Evolutionary conservation across 2,329 filamentous ascomycete species (phyloP), one percentile per base, ranked within the genome.

Genomic region (Taxawa tesnikishii): DNA sequence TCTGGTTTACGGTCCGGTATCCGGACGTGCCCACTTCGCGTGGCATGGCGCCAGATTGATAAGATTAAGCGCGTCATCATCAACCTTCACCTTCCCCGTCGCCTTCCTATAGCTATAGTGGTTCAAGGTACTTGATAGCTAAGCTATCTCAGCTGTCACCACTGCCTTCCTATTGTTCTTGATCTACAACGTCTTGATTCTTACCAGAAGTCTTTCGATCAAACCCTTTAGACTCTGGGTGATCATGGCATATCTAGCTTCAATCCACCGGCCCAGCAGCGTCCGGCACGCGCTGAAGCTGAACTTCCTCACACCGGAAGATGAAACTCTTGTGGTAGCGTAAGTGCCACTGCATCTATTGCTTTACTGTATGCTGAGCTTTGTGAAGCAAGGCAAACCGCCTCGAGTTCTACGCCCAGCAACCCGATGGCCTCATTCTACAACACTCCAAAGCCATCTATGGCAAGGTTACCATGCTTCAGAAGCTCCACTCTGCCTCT

Each of bases 261-360:
- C 90, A 24, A 90, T 98, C 36, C 90, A 98, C 57, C 73, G 78
- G 47, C 81, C 90, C 15, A 94, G 83, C 55, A 93, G 84, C 62
- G 77, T 94, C 42, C 77, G 87, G 34, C 82, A 94, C 70, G 88
- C 87, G 10, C 57, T 96, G 43, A 83, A 79, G 51, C 69, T 88
- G 38, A 76, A 75, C 46, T 78, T 96, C 46, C 64, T 93, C 31
- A 70, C 73, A 26, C 62, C 73, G 4, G 73, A 82, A 31, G 74
- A 85, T 39, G 81, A 93, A 47, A 85, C 83, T 46, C 65, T 98
- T 40, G 75, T 94, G 32, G 67, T 94, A 49, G 84, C 85, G 87
- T 94, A 70, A 60, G 83, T 58, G 42, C 26, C 18, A 34, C 37
- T 26, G 6, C 3, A 15, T 25, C 10, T 21, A n/a, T 18, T 25